These are phyloP conservation scores for Teratosphaeria pseudoeucalypti DNA, from an alignment of 2,329 filamentous ascomycete species.

Conservation along the genomic window DNA sequence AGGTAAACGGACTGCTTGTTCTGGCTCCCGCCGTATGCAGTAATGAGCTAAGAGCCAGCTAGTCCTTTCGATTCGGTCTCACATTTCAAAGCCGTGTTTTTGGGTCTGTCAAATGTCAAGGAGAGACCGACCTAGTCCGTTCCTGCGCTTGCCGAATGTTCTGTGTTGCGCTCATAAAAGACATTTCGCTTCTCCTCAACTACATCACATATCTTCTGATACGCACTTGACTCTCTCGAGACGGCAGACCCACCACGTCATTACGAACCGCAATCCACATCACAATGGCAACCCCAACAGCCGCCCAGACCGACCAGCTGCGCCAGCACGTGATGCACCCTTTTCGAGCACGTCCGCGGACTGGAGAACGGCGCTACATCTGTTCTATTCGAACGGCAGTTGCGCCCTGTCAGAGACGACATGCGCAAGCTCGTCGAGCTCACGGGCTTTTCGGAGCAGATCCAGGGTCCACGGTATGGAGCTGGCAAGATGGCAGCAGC, in stretches of 20 bases:
- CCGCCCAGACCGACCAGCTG: constrained; percentile 14
- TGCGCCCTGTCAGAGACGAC: constrained; percentile 20
- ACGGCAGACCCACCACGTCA: too few relatives aligned
- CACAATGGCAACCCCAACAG: background rate
- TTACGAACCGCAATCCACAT: background rate
- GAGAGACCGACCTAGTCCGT: background rate
- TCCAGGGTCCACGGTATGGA: background rate
- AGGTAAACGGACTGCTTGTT: too few relatives aligned
- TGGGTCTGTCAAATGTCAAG: constrained; percentile 14
- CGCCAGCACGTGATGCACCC: constrained; percentile 27
- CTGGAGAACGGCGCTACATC: background rate
- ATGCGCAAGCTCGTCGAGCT: background rate
- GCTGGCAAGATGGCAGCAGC: background rate
- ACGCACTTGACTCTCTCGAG: background rate
- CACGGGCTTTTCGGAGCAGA: background rate
- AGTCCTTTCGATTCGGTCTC: background rate
- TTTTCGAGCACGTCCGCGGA: background rate
- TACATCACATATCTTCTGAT: background rate
- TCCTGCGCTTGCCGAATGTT: background rate
- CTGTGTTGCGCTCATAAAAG: background rate
- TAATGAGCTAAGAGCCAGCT: background rate
- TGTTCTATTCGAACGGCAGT: background rate
- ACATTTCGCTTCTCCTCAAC: background rate
- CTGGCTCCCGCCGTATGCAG: too few relatives aligned
- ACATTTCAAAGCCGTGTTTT: background rate